Conservation (phyloP, 106 monocot species). For the Dendrobium nobile region DNA sequence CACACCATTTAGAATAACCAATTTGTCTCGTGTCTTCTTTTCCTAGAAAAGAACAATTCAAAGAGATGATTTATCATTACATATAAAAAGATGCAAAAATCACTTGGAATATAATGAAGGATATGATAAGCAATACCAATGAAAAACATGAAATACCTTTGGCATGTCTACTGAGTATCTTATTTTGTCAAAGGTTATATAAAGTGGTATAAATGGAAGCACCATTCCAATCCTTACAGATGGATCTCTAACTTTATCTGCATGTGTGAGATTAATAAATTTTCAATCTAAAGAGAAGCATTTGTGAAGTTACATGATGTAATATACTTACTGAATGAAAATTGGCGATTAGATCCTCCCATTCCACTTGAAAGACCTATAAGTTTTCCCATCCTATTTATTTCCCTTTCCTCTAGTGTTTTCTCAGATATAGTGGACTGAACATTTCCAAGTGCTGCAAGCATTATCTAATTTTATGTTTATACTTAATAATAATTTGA, state of each 20-base stretch:
- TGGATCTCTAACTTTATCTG: too few relatives aligned
- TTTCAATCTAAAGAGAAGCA: too few relatives aligned
- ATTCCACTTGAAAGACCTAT: neutral
- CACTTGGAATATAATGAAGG: neutral
- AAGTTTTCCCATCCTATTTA: neutral
- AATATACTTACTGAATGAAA: neutral
- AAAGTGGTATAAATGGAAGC: neutral
- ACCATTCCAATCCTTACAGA: neutral
- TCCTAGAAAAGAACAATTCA: neutral
- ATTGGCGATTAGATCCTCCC: neutral
- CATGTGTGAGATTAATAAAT: too few relatives aligned
- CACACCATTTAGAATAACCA: neutral
- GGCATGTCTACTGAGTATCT: neutral
- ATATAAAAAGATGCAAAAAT: neutral
- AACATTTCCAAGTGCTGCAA: neutral
- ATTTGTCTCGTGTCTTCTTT: neutral
- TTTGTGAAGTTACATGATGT: neutral
- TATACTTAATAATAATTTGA: neutral
- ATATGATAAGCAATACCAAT: too few relatives aligned
- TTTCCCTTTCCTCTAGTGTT: neutral
- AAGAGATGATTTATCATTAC: neutral
- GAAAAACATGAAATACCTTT: neutral
- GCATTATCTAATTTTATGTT: neutral
- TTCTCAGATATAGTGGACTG: neutral
- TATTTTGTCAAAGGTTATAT: neutral